These are phyloP conservation scores for Gossypium australe DNA, from an alignment of 345 rosid genomes.

Conservation along the genomic window DNA sequence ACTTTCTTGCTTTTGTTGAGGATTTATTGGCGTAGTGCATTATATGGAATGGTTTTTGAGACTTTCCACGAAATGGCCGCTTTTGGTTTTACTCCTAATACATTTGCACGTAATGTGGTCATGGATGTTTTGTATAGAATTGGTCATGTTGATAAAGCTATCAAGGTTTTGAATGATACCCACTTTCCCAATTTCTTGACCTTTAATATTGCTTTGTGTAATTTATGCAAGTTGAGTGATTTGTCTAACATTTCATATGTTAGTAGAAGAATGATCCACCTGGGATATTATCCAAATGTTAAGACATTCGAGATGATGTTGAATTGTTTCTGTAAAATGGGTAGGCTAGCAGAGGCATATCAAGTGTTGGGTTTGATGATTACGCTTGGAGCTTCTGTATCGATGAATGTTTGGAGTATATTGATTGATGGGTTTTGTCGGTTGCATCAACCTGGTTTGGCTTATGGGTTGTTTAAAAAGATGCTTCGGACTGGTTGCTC, in stretches of 20 bases:
- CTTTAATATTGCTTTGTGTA: slow-evolving; percentile 52
- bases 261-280: slow-evolving; percentile 40
- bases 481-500: slow-evolving; percentile 49
- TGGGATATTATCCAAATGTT: slow-evolving; percentile 55
- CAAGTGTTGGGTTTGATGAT: slow-evolving; percentile 54
- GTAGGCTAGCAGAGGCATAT: slow-evolving; percentile 33
- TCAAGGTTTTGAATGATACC: slow-evolving; percentile 37
- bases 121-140: slow-evolving; percentile 56
- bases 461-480: slow-evolving; percentile 40
- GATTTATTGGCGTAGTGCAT: slow-evolving; percentile 66
- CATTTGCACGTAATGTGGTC: slow-evolving; percentile 53
- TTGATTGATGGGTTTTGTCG: slow-evolving; percentile 45
- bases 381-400: slow-evolving; percentile 39
- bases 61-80: slow-evolving; percentile 39
- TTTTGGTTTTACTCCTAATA: slow-evolving; percentile 49
- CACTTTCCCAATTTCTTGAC: slow-evolving; percentile 46
- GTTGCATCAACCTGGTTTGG: slow-evolving; percentile 37
- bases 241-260: slow-evolving; percentile 29
- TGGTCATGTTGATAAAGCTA: slow-evolving; percentile 31
- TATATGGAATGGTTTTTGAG: slow-evolving; percentile 46
- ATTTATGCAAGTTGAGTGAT: slow-evolving; percentile 49
- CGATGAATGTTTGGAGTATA: slow-evolving; percentile 50
- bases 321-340: slow-evolving; percentile 40
- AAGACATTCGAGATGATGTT: slow-evolving; percentile 50
- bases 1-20: slow-evolving; percentile 53